Percentiles rank a stretch among this genome's conserved stretches.
Conservation (phyloP, 2,329 filamentous ascomycete genomes). For the Camptophora hylomeconis region DNA sequence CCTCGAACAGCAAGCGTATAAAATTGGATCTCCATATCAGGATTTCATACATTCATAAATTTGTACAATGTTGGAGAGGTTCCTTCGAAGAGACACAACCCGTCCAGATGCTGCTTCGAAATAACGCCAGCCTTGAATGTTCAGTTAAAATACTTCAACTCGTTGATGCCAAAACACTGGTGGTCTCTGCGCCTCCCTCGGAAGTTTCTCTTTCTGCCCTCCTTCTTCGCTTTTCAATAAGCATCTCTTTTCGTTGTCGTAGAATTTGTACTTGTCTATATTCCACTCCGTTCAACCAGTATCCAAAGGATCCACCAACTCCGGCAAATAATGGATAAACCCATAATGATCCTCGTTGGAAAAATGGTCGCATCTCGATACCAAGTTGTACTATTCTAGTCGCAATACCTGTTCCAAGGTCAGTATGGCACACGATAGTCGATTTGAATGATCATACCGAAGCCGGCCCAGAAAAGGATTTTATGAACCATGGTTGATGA, state of each 20-base stretch:
- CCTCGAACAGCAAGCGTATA: too few species aligned
- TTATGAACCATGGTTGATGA: constrained; percentile 34
- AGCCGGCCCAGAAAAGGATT: constrained; percentile 50
- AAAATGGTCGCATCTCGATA: constrained; percentile 94
- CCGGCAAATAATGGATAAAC: constrained; percentile 81
- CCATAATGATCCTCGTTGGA: constrained; percentile 74
- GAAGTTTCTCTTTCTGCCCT: constrained; percentile 53
- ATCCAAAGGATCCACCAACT: constrained; percentile 83
- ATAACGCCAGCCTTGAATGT: too few species aligned
- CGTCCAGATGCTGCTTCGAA: too few species aligned
- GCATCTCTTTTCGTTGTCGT: constrained; percentile 60
- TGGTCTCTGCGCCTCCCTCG: constrained; percentile 12
- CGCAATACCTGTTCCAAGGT: constrained; percentile 65
- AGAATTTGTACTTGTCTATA: constrained; percentile 66
- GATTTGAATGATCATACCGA: constrained; percentile 53
- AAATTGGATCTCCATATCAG: too few species aligned
- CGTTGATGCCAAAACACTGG: constrained; percentile 12
- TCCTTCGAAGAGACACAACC: too few species aligned
- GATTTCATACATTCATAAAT: too few species aligned
- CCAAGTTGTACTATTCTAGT: constrained; percentile 93
- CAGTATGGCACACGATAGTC: constrained; percentile 1
- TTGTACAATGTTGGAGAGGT: constrained; percentile 11
- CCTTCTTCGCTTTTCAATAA: constrained; percentile 82
- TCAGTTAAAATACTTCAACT: constrained; percentile 14
- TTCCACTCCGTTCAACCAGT: constrained; percentile 91